Evolutionary conservation across 1,284 basidiomycete genomes (phyloP).

Genomic region (Xerocomus minutiporus): DNA sequence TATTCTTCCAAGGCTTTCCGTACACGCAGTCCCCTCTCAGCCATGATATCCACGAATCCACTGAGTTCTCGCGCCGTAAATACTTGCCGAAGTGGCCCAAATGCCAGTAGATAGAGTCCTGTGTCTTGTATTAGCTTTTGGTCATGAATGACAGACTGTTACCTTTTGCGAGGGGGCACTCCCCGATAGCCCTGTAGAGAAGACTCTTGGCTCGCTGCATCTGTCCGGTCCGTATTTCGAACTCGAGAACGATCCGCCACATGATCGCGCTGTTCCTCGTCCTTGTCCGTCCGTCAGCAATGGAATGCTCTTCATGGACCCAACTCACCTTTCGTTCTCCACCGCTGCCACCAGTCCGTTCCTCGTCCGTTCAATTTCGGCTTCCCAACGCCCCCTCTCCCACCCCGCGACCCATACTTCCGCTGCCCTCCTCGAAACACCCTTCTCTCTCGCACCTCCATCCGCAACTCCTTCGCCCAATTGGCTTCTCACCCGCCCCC

Average conservation of each 20-base stretch:
- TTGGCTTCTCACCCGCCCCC: constrained; percentile 60
- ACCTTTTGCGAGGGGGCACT: constrained; percentile 82
- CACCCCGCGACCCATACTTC: constrained; percentile 77
- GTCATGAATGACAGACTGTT: constrained; percentile 3
- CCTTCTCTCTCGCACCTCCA: constrained; percentile 44
- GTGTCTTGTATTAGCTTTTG: constrained; percentile 15
- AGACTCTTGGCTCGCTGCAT: constrained; percentile 68
- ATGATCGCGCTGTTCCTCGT: constrained; percentile 64
- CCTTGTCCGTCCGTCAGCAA: constrained; percentile 38
- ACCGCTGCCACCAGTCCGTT: constrained; percentile 57
- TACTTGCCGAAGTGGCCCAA: constrained; percentile 64
- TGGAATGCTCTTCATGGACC: not conserved
- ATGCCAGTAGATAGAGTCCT: constrained; percentile 87
- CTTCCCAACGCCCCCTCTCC: constrained; percentile 66
- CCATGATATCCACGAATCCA: constrained; percentile 72
- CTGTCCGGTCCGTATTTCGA: constrained; percentile 69
- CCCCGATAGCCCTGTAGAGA: constrained; percentile 75
- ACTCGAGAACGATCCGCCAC: constrained; percentile 80
- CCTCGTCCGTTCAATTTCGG: constrained; percentile 66
- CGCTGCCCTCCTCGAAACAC: constrained; percentile 52
- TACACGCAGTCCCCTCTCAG: constrained; percentile 75
- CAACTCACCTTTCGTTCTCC: constrained; percentile 58
- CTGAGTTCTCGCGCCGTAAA: constrained; percentile 69
- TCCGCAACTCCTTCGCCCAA: constrained; percentile 39
- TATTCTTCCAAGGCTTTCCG: constrained; percentile 64